Base-by-base conservation (phyloP, 768 basidiomycete genomes). In the Trametes gibbosa region DNA sequence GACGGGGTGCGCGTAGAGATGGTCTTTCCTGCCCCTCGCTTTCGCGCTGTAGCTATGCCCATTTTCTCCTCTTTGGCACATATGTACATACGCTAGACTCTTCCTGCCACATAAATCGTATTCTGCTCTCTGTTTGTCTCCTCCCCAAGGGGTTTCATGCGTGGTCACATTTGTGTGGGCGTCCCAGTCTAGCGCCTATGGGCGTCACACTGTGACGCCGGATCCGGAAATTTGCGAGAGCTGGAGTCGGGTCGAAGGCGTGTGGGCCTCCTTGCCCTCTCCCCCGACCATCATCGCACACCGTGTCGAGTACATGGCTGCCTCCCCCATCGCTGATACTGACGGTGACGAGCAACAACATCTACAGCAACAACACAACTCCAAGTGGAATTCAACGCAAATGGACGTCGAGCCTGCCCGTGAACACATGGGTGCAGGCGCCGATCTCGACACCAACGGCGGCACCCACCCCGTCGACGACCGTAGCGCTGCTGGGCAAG, bases 381-480 rank as follows among this genome's bases (percentile, higher is more conserved):
- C 65, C 39, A 68, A 63, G 53, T 67, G 67, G 68, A 57, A 58
- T 14, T 40, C 46, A 34, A 24, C 16, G 24, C 45, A 53, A 35
- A 50, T 63, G 46, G 68, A 69, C 47, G 62, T 61, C 43, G 56
- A 64, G 39, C 41, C 53, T 21, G 35, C 62, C 53, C 61, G 50
- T 53, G 64, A 63, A 51, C 53, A 55, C 53, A 64, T 68, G 55
- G 65, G 59, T 14, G 46, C 63, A 12, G 64, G 39, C 37, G 63
- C 35, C 37, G 65, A 67, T 47, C 55, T 53, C 17, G 53, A 62
- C 32, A 52, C 63, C 47, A 69, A 68, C 39, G 58, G 64, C 47
- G 64, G 34, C 24, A 39, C 59, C 29, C 66, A 51, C 46, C 59
- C 65, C 54, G 56, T 53, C 50, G 67, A 70, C 60, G 63, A 70